These are phyloP conservation scores for Termitomyces sp. DNA, from an alignment of 768 basidiomycete genomes.

Conservation along the genomic window DNA sequence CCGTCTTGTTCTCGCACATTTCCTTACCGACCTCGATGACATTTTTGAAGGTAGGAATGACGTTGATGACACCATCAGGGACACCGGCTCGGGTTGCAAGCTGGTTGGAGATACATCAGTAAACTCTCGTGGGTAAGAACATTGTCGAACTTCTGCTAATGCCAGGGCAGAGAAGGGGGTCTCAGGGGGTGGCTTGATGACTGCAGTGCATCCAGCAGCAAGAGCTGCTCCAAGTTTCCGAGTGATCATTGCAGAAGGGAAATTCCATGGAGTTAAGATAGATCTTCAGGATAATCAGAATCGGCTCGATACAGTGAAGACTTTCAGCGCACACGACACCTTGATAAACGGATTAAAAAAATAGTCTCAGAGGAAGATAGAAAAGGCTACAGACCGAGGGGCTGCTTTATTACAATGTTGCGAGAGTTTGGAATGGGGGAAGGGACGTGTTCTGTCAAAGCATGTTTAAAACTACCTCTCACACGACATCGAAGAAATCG, in stretches of 20 bases:
- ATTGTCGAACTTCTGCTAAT: conserved; percentile 64
- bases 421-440: conserved; percentile 62
- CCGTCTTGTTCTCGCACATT: conserved; percentile 81
- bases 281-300: conserved; percentile 37
- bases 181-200: conserved; percentile 93
- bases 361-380: neutral
- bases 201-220: conserved; percentile 93
- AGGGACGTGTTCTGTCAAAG: conserved; percentile 69
- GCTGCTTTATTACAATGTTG: conserved; percentile 91
- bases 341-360: conserved; percentile 10
- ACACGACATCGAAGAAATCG: conserved; percentile 20
- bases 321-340: conserved; percentile 33
- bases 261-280: conserved; percentile 87
- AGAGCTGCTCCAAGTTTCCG: conserved; percentile 87
- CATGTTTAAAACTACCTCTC: neutral
- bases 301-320: neutral
- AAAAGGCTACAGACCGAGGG: conserved; percentile 51
- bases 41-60: conserved; percentile 84
- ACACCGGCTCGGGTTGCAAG: conserved; percentile 85
- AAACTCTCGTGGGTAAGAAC: neutral
- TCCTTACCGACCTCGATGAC: conserved; percentile 87
- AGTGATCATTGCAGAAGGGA: conserved; percentile 92
- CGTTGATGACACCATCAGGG: conserved; percentile 92
- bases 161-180: conserved; percentile 93
- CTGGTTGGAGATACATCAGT: conserved; percentile 26